Percentiles rank a stretch among this genome's conserved stretches.
Evolutionary conservation across 306 rosid species (phyloP).

Genomic region (Pyrus communis): DNA sequence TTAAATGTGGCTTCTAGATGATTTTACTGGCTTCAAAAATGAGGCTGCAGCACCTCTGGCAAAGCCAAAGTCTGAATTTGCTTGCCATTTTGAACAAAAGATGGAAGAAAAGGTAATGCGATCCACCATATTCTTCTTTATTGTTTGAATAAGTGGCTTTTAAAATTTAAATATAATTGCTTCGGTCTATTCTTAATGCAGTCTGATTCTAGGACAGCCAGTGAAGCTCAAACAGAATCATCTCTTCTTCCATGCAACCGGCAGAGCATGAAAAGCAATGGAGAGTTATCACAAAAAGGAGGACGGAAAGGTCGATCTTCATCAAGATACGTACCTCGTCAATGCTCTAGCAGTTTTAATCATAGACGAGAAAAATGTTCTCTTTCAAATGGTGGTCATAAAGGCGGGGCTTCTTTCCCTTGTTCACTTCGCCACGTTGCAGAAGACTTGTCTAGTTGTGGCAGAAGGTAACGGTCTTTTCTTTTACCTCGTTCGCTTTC

Average conservation of each 20-base stretch:
- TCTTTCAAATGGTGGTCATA: slow-evolving; percentile 30
- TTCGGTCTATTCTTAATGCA: slow-evolving; percentile 32
- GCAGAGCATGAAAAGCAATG: slow-evolving; percentile 24
- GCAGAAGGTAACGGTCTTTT: slow-evolving; percentile 27
- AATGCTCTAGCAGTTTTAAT: slow-evolving; percentile 24
- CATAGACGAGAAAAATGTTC: neutral
- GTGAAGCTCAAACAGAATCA: slow-evolving; percentile 44
- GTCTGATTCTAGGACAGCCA: slow-evolving; percentile 22
- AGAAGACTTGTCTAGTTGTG: slow-evolving; percentile 21
- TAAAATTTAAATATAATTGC: slow-evolving; percentile 10
- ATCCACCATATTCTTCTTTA: slow-evolving; percentile 10
- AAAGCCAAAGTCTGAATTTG: slow-evolving; percentile 15
- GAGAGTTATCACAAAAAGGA: slow-evolving; percentile 21
- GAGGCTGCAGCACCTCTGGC: slow-evolving; percentile 1
- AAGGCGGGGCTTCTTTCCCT: slow-evolving; percentile 22
- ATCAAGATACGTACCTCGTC: slow-evolving; percentile 27
- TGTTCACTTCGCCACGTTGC: slow-evolving; percentile 5
- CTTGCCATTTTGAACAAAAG: slow-evolving; percentile 34
- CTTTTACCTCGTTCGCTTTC: neutral
- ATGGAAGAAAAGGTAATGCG: slow-evolving; percentile 51
- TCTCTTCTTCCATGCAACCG: slow-evolving; percentile 32
- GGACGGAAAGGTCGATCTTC: slow-evolving; percentile 34
- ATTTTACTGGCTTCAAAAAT: slow-evolving; percentile 26
- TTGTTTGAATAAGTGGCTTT: slow-evolving; percentile 11
- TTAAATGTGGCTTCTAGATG: slow-evolving; percentile 38